A percentile compares a stretch with the other conserved stretches of the same genome.
Conservation (phyloP, 116 monocot genomes). For the Phalaenopsis hybrid region DNA sequence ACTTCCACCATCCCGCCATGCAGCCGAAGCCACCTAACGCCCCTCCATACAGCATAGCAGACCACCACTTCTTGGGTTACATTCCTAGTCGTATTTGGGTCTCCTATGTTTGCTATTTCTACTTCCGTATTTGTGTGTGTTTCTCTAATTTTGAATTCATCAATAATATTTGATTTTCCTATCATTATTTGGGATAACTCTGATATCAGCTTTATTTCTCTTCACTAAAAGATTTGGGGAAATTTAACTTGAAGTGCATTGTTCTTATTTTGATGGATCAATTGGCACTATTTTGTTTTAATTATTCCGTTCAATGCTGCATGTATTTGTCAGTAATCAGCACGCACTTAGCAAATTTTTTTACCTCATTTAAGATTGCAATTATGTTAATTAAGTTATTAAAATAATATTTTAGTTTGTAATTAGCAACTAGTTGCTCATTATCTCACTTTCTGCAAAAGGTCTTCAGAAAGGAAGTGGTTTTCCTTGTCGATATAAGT, state of each 20-base stretch:
- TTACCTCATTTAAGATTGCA: too few relatives aligned
- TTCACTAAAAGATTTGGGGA: neutral
- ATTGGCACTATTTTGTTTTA: neutral
- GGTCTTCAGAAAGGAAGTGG: conserved; percentile 78
- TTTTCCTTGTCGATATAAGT: conserved; percentile 90
- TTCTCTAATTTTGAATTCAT: too few relatives aligned
- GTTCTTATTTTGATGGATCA: neutral
- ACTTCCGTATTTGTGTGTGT: too few relatives aligned
- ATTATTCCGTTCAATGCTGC: neutral
- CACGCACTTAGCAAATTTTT: neutral
- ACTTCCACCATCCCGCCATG: too few relatives aligned
- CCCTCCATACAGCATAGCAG: too few relatives aligned
- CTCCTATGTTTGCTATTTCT: too few relatives aligned
- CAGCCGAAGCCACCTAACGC: too few relatives aligned
- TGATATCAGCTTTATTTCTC: neutral
- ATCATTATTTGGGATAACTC: too few relatives aligned
- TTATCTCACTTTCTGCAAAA: conserved; percentile 15
- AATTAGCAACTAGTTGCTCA: neutral
- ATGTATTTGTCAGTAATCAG: neutral
- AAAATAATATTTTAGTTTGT: neutral
- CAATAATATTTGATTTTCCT: too few relatives aligned
- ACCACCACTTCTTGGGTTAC: too few relatives aligned
- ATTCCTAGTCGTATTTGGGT: too few relatives aligned
- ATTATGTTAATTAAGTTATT: too few relatives aligned
- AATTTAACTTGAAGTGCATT: neutral